Evolutionary conservation across 2,329 filamentous ascomycete species (phyloP).

Genomic region (Fusarium neocosmosporiellum): DNA sequence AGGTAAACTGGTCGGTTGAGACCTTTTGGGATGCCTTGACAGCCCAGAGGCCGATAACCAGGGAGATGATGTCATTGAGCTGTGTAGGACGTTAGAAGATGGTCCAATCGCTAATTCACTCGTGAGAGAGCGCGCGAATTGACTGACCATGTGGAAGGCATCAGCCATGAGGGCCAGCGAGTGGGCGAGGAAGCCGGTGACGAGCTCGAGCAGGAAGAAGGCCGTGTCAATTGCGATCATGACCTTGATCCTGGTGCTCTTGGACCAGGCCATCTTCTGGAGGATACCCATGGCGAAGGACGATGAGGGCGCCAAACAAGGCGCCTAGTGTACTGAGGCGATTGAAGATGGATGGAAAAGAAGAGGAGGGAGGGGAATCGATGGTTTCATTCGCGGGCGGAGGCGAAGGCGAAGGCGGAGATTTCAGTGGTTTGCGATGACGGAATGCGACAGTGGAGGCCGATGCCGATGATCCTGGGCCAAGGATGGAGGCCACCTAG

Average conservation of each 20-base stretch:
- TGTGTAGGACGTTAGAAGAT: constrained; percentile 48
- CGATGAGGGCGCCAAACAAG: constrained; percentile 15
- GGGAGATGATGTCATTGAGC: constrained; percentile 97
- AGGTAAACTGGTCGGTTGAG: constrained; percentile 92
- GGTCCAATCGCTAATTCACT: constrained; percentile 3
- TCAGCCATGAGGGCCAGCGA: constrained; percentile 95
- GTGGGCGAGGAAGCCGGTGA: constrained; percentile 85
- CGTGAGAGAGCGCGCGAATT: constrained; percentile 1
- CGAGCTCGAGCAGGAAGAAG: constrained; percentile 92
- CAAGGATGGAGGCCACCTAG: not conserved
- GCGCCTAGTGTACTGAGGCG: constrained; percentile 8
- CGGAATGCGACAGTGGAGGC: constrained; percentile 38
- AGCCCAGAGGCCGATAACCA: constrained; percentile 93
- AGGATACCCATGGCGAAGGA: constrained; percentile 45
- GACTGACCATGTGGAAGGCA: constrained; percentile 93
- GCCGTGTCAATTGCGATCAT: constrained; percentile 89
- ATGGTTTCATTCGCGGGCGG: constrained; percentile 9
- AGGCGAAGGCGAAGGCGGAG: constrained; percentile 28
- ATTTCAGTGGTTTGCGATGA: constrained; percentile 39
- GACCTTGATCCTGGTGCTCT: constrained; percentile 90
- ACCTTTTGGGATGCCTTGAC: constrained; percentile 88
- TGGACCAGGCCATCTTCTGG: constrained; percentile 83
- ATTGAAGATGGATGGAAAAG: constrained; percentile 10
- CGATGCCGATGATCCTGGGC: constrained; percentile 3
- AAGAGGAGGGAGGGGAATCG: constrained; percentile 11